Evolutionary conservation across 2,329 filamentous ascomycete genomes (phyloP), one percentile per base, ranked within the genome.

Genomic region (Boeremia exigua): DNA sequence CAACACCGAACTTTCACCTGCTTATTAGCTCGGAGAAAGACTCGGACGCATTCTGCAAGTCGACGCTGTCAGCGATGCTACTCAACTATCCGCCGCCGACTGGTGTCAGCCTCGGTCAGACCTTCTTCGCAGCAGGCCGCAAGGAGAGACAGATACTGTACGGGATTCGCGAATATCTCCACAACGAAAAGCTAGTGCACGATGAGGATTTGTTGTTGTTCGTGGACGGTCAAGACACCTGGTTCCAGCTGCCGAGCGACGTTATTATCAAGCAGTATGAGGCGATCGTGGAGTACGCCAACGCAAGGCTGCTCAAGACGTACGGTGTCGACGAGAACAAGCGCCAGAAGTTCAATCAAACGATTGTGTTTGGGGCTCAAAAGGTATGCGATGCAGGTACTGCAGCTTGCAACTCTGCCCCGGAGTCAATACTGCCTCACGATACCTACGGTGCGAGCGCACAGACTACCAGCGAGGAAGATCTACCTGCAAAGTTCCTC

Each of bases 211-310:
- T 91, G 27, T 81, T 88, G 7, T 73, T 89, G 54, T 78, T 89
- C 42, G 79, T 87, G 6, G 87, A 90, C 67, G 86, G 83, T 1
- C 82, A 85, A 68, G 85, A 89, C 55, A 79, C 86, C 1, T 85
- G 86, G 75, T 85, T 89, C 56, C 88, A 90, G 69, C 76, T 90
- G 2, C 86, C 86, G 0, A 82, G 85, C 2, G 82, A 87, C 37
- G 78, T 89, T 17, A 75, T 90, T 60, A 81, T 90, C 25, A 76
- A 82, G 60, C 81, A 87, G 38, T 90, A 89, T 70, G 83, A 86
- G 60, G 75, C 78, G 12, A 74, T 85, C 14, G 69, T 83, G 15
- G 75, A 78, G n/a, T 78, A 79, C 46, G 82, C 81, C 27, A 85
- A 89, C 59, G 70, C 73, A 29, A 79, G 81, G 25, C 72, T 88